Base-by-base conservation (phyloP, 1,284 basidiomycete species). In the Papiliotrema laurentii region DNA sequence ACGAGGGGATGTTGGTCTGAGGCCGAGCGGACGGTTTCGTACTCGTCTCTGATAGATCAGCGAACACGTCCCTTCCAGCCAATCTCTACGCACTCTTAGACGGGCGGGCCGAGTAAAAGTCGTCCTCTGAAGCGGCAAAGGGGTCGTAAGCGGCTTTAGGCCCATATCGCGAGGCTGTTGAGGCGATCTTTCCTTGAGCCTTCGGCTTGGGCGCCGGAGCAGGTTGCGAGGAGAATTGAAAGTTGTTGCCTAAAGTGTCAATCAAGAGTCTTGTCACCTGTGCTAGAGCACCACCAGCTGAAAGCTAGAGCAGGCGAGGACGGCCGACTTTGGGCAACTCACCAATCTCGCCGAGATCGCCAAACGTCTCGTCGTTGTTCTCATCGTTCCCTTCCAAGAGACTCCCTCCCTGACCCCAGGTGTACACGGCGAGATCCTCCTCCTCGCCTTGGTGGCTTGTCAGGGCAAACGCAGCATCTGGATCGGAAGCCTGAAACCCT, bases 311-410 rank as follows among this genome's bases (percentile, higher is more conserved):
- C n/a, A n/a, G n/a, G n/a, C n/a, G n/a, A n/a, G n/a, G n/a, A n/a
- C n/a, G n/a, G n/a, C n/a, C n/a, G n/a, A n/a, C n/a, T n/a, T n/a
- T n/a, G n/a, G n/a, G n/a, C n/a, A n/a, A 31, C 81, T 77, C 68
- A 89, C 89, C 86, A 52, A 91, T 79, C 51, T 71, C 74, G 22
- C 78, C 83, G 39, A 76, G 63, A 34, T 76, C 80, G 33, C 93
- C 94, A 75, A 98, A 98, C 1, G 94, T 98, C 77, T 96, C 91
- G 67, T 96, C 89, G 72, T 97, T 96, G 61, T 91, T 70, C 56
- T 92, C 90, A 77, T 96, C 91, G 43, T 83, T 83, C 33, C 84
- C 84, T 71, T 97, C 94, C 61, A 87, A 83, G 51, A 97, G 80
- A 50, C 83, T 82, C 72, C 89, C 86, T 39, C 86, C 87, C 42